Conservation (phyloP, 305 asterid species). For the Fraxinus latifolia region DNA sequence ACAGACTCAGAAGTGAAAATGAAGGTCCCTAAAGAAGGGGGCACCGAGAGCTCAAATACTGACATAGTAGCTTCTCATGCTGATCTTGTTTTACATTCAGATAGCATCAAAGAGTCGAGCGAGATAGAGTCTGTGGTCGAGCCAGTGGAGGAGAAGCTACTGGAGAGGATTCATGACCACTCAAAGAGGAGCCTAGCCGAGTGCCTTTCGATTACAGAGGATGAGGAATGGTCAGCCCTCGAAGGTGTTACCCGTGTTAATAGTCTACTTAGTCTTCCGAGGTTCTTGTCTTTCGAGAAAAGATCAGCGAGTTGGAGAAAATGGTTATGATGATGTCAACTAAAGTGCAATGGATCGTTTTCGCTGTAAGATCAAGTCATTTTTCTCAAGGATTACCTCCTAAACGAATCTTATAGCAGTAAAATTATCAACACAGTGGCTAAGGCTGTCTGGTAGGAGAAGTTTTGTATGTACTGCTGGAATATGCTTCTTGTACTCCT, state of each 20-base stretch:
- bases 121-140: conserved; percentile 74
- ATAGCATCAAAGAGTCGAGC: conserved; percentile 21
- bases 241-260: conserved; percentile 91
- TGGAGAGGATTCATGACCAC: conserved; percentile 46
- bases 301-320: conserved; percentile 56
- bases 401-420: background rate
- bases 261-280: conserved; percentile 87
- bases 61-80: background rate
- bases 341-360: background rate
- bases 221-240: conserved; percentile 89
- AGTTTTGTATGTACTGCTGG: background rate
- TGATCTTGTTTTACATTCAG: background rate
- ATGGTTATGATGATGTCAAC: conserved; percentile 51
- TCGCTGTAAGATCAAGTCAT: background rate
- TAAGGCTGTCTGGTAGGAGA: background rate
- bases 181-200: conserved; percentile 92
- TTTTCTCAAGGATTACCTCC: background rate
- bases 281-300: conserved; percentile 72
- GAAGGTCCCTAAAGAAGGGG: background rate
- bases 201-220: conserved; percentile 75
- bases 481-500: background rate
- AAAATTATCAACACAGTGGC: background rate
- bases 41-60: background rate
- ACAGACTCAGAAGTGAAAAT: background rate
- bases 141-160: conserved; percentile 37